Evolutionary conservation across 192 early-diverging fungal species (phyloP).

Genomic region (Coemansia sp.): DNA sequence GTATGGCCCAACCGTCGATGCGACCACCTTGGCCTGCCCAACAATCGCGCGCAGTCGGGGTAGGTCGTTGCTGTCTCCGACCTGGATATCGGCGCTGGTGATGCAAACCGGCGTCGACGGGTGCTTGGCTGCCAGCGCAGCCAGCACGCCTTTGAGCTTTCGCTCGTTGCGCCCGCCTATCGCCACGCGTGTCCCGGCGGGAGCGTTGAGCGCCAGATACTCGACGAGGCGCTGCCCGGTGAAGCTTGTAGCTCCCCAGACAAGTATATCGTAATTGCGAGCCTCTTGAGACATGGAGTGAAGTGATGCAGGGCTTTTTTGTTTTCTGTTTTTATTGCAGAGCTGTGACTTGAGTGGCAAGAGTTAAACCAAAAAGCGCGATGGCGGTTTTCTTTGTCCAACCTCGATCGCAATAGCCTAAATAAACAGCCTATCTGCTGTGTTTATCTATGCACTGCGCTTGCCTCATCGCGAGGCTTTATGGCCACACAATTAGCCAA

Average conservation of each 20-base stretch:
- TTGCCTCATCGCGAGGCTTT: too few species aligned
- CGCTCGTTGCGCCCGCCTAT: constrained; percentile 69
- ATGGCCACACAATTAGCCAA: too few species aligned
- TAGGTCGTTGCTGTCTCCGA: constrained; percentile 64
- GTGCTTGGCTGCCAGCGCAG: constrained; percentile 55
- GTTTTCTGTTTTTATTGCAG: too few species aligned
- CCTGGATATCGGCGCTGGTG: constrained; percentile 54
- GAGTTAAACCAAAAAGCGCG: too few species aligned
- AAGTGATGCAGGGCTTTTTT: too few species aligned
- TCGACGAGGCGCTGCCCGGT: constrained; percentile 72
- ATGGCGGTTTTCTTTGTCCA: too few species aligned
- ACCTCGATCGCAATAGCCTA: too few species aligned
- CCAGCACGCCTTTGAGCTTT: constrained; percentile 62
- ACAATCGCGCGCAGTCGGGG: constrained; percentile 60
- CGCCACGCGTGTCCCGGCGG: constrained; percentile 59
- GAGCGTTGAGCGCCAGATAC: constrained; percentile 55
- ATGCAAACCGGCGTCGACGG: constrained; percentile 4
- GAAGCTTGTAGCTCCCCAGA: constrained; percentile 83
- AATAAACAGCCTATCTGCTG: too few species aligned
- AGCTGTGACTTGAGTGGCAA: too few species aligned
- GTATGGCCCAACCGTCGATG: constrained; percentile 84
- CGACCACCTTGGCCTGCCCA: constrained; percentile 64
- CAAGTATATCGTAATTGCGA: constrained; percentile 56
- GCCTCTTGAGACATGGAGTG: background rate
- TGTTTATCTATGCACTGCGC: too few species aligned